Percentiles rank a stretch among this genome's conserved stretches.
These are phyloP conservation scores for Candida schatavii DNA, from an alignment of 805 yeast genomes.

Conservation along the genomic window DNA sequence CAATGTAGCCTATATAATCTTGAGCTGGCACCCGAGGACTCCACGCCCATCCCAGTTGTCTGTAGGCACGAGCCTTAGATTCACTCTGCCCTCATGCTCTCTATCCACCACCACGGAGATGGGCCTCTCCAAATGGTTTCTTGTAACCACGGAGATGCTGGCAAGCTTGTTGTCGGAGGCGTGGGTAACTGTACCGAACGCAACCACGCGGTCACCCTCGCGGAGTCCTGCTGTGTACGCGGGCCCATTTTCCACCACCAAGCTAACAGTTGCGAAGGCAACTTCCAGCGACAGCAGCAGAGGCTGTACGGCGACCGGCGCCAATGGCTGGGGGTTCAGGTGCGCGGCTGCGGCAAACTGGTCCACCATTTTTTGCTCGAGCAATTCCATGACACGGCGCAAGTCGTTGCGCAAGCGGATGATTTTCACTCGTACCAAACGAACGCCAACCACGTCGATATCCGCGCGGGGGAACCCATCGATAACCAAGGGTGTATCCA, in stretches of 20 bases:
- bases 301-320: neutral
- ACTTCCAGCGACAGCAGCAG: too few relatives aligned
- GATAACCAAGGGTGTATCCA: conserved; percentile 59
- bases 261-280: conserved; percentile 58
- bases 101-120: conserved; percentile 32
- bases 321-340: neutral
- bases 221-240: conserved; percentile 52
- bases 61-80: conserved; percentile 40
- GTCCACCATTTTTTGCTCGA: conserved; percentile 46
- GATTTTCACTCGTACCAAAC: conserved; percentile 61
- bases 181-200: conserved; percentile 46
- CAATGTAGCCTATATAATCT: conserved; percentile 10
- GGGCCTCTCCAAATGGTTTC: conserved; percentile 27
- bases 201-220: conserved; percentile 51
- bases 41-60: conserved; percentile 65
- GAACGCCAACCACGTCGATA: conserved; percentile 67
- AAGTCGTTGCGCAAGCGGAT: conserved; percentile 72
- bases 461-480: conserved; percentile 90
- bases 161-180: conserved; percentile 53
- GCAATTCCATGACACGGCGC: conserved; percentile 40
- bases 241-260: conserved; percentile 55
- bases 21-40: conserved; percentile 61
- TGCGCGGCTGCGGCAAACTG: conserved; percentile 29
- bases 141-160: conserved; percentile 44
- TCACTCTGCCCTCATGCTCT: conserved; percentile 10